These are phyloP conservation scores for Hortiboletus rubellus DNA, from an alignment of 1,284 basidiomycete species.

Conservation along the genomic window DNA sequence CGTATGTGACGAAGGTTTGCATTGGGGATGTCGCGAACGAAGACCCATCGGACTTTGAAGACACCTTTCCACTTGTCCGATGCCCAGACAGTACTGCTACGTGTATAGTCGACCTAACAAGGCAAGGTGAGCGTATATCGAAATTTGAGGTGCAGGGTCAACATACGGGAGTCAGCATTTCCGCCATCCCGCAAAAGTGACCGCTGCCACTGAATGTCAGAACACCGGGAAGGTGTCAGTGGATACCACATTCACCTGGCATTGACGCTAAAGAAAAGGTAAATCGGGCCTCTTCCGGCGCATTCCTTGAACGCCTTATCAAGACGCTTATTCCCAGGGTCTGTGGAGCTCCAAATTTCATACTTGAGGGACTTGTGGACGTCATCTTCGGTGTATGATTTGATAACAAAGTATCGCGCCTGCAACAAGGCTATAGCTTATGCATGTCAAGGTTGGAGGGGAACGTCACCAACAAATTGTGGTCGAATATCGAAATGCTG, in stretches of 20 bases:
- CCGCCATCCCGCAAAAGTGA: slow-evolving; percentile 96
- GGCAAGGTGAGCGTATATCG: slow-evolving; percentile 1
- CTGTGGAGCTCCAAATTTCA: slow-evolving; percentile 96
- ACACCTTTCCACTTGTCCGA: slow-evolving; percentile 99
- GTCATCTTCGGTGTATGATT: slow-evolving; percentile 96
- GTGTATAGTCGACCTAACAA: slow-evolving; percentile 72
- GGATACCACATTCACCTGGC: slow-evolving; percentile 54
- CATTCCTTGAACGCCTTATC: slow-evolving; percentile 95
- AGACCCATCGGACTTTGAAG: slow-evolving; percentile 94
- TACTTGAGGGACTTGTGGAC: slow-evolving; percentile 96
- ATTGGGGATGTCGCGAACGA: slow-evolving; percentile 92
- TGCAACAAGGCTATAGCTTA: slow-evolving; percentile 30
- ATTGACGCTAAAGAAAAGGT: slow-evolving; percentile 96
- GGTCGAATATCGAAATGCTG: slow-evolving; percentile 82
- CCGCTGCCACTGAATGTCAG: slow-evolving; percentile 52
- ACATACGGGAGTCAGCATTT: slow-evolving; percentile 85
- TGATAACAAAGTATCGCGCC: slow-evolving; percentile 96
- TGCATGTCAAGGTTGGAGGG: neutral
- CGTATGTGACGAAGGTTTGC: slow-evolving; percentile 81
- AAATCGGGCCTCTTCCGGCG: slow-evolving; percentile 83
- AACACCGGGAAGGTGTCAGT: neutral
- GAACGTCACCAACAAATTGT: slow-evolving; percentile 55
- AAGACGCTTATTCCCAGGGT: slow-evolving; percentile 92
- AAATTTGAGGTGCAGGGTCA: neutral
- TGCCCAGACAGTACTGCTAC: slow-evolving; percentile 92